Percentiles rank a stretch among this genome's conserved stretches.
These are phyloP conservation scores for Auricularia cornea DNA, from an alignment of 768 basidiomycete genomes.

Conservation along the genomic window DNA sequence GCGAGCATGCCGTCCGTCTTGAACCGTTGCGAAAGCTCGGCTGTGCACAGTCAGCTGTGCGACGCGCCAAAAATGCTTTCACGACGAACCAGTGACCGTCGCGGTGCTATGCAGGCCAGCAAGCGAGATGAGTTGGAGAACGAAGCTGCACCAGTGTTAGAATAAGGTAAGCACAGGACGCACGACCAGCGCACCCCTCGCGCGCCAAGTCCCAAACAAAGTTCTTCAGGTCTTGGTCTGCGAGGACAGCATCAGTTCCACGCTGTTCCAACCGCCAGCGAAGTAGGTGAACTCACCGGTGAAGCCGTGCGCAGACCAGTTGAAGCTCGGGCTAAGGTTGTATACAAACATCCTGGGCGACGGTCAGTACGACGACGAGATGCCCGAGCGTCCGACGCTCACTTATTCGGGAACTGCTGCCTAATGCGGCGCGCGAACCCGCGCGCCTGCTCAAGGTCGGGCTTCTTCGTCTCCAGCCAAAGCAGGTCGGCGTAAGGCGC, in stretches of 20 bases:
- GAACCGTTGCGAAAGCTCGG: slow-evolving; percentile 71
- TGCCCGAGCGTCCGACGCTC: slow-evolving; percentile 12
- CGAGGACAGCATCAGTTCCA: neutral
- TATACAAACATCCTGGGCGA: slow-evolving; percentile 71
- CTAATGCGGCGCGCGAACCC: slow-evolving; percentile 71
- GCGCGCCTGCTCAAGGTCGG: slow-evolving; percentile 70
- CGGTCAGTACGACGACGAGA: slow-evolving; percentile 5
- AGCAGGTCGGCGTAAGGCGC: slow-evolving; percentile 84
- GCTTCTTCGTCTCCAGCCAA: slow-evolving; percentile 91
- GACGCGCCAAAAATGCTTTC: neutral
- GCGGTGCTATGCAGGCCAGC: slow-evolving; percentile 86
- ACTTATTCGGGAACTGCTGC: slow-evolving; percentile 66
- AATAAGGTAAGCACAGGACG: slow-evolving; percentile 7
- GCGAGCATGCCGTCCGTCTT: slow-evolving; percentile 89
- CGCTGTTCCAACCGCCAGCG: neutral
- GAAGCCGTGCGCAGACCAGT: slow-evolving; percentile 82
- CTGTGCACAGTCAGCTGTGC: slow-evolving; percentile 24
- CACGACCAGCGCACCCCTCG: slow-evolving; percentile 52
- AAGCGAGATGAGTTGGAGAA: slow-evolving; percentile 81
- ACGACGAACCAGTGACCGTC: slow-evolving; percentile 55
- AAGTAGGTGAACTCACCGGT: slow-evolving; percentile 33
- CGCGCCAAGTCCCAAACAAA: slow-evolving; percentile 88
- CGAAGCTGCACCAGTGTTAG: slow-evolving; percentile 49
- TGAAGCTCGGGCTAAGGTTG: slow-evolving; percentile 90
- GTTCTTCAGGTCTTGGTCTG: slow-evolving; percentile 67